Evolutionary conservation across 331 rosid species (phyloP).

Genomic region (Stylosanthes scabra): DNA sequence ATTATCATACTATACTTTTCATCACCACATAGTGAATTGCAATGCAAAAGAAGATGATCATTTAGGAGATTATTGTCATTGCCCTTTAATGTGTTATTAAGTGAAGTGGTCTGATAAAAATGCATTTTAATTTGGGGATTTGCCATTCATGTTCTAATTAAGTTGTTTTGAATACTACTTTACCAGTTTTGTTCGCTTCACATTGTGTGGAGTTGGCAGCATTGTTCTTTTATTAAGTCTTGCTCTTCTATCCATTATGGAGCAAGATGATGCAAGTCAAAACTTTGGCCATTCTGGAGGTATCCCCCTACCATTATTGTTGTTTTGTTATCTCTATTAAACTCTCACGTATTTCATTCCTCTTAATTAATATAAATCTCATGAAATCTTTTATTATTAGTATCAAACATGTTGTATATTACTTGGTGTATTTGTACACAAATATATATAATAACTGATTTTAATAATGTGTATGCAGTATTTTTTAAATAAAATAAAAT

Average conservation of each 20-base stretch:
- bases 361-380: slow-evolving; percentile 6
- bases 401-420: slow-evolving; percentile 2
- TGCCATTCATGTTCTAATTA: slow-evolving; percentile 5
- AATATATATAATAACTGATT: neutral
- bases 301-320: slow-evolving; percentile 38
- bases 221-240: slow-evolving; percentile 67
- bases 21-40: slow-evolving; percentile 2
- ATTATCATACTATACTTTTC: too few relatives aligned
- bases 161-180: slow-evolving; percentile 27
- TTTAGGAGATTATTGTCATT: slow-evolving; percentile 14
- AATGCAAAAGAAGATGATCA: slow-evolving; percentile 27
- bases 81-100: neutral
- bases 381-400: neutral
- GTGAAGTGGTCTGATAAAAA: neutral
- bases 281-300: slow-evolving; percentile 96
- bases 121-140: slow-evolving; percentile 26
- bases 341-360: slow-evolving; percentile 1
- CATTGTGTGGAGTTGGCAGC: slow-evolving; percentile 78
- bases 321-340: slow-evolving; percentile 12
- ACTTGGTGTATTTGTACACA: neutral
- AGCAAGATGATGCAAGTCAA: slow-evolving; percentile 96
- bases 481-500: slow-evolving; percentile 9
- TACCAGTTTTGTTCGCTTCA: slow-evolving; percentile 65
- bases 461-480: too few relatives aligned
- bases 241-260: slow-evolving; percentile 63